A percentile compares a stretch with the other conserved stretches of the same genome.
These are phyloP conservation scores for Solanum chmielewskii DNA, from an alignment of 257 asterid species.

Conservation along the genomic window DNA sequence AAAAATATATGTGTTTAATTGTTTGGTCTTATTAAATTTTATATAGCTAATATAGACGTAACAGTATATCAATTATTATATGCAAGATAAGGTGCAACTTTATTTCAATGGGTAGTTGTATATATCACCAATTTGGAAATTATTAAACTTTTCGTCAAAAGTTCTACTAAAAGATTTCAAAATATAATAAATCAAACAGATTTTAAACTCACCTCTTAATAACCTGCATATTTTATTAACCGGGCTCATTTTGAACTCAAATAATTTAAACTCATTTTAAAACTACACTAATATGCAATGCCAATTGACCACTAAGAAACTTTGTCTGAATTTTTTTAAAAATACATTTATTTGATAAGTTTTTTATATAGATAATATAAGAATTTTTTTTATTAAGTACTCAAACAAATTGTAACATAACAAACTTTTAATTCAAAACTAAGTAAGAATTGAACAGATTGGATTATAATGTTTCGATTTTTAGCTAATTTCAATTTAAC, in stretches of 20 bases:
- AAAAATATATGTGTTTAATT: not conserved
- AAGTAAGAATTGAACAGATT: not conserved
- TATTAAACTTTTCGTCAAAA: not conserved
- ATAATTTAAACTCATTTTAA: not conserved
- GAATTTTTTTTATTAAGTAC: not conserved
- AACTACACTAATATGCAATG: not conserved
- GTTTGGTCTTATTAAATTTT: not conserved
- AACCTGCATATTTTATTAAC: not conserved
- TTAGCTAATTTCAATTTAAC: not conserved
- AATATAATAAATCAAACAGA: too few species aligned
- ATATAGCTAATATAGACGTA: not conserved
- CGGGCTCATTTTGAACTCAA: not conserved
- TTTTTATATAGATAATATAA: too few species aligned
- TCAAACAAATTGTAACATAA: not conserved
- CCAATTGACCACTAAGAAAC: not conserved
- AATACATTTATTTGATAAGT: not conserved
- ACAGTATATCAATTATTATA: not conserved
- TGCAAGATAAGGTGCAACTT: not conserved
- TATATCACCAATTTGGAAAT: not conserved
- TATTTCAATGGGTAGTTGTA: not conserved
- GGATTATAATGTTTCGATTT: accelerated
- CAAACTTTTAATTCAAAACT: not conserved
- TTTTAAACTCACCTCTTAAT: not conserved
- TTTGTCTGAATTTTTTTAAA: not conserved
- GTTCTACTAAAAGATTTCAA: too few species aligned